Base-by-base conservation (phyloP, 2,329 filamentous ascomycete species). In the Aspergillus texensis region DNA sequence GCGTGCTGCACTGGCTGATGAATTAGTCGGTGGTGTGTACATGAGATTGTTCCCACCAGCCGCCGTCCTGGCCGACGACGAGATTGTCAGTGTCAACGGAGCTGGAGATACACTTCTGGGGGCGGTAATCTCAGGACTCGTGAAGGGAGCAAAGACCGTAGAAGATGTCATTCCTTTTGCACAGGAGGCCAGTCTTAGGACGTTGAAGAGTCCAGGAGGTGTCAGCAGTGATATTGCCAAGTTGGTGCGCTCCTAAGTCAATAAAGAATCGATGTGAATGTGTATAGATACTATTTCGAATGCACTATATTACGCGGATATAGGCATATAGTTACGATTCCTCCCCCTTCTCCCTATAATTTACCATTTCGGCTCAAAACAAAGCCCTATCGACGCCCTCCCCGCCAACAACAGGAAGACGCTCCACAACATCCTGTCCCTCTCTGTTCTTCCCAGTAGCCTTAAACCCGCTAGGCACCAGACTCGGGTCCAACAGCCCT, bases 61-160 rank as follows among this genome's bases (percentile, higher is more conserved):
- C 0, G 88, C 91, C 74, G 79, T 82, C 19, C 84, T 97, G 6
- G 63, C 70, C 2, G 77, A 81, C 0, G 79, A 85, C 24, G 88
- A 95, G 30, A 84, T 96, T 1, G 88, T 94, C 1, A 97, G 93
- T 54, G 94, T 98, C 11, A 98, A 98, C 75, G 95, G 94, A 0
- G 93, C 93, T 2, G 95, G 95, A 0, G 95, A 99, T 78, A 97
- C 95, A 0, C 94, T 98, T 75, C 82, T 96, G 10, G 95, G 94
- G 0, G 90, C 93, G 16, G 70, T 97, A 61, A 82, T 97, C n/a
- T 90, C 93, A 1, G 92, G 91, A 0, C 75, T 98, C 68, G 88
- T 89, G 0, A 86, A 84, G 71, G 84, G 83, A 24, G 74, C 74
- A 30, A 62, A 69, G 54, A 66, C 70, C 52, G 74, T 88, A 16